Evolutionary conservation across 495 filamentous ascomycete genomes (phyloP).

Genomic region (Aspergillus avenaceus): DNA sequence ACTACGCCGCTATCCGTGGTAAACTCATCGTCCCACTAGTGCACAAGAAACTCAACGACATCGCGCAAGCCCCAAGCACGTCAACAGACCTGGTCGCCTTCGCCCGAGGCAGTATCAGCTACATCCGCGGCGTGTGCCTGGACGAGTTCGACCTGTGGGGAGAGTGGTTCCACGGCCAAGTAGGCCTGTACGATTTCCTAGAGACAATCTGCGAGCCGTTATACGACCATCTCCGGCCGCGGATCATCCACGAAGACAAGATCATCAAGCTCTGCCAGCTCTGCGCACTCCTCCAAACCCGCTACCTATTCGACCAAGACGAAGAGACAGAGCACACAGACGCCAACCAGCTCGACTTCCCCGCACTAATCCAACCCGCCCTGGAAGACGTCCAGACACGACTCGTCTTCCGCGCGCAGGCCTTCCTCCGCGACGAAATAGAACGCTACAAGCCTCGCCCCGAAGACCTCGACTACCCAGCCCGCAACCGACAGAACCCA

Average conservation of each 20-base stretch:
- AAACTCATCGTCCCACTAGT: constrained; percentile 57
- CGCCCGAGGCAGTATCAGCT: constrained; percentile 65
- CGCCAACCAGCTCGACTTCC: constrained; percentile 60
- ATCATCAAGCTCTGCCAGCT: constrained; percentile 76
- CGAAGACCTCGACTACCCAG: constrained; percentile 65
- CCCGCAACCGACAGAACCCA: constrained; percentile 42
- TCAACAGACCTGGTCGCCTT: constrained; percentile 66
- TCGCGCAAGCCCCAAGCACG: constrained; percentile 60
- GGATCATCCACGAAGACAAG: constrained; percentile 67
- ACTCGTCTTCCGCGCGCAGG: constrained; percentile 67
- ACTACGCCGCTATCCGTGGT: constrained; percentile 55
- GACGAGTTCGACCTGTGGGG: constrained; percentile 73
- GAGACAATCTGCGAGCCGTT: constrained; percentile 71
- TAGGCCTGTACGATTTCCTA: constrained; percentile 65
- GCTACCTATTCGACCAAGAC: constrained; percentile 70
- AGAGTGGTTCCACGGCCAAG: constrained; percentile 70
- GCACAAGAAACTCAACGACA: constrained; percentile 60
- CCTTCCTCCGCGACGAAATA: constrained; percentile 64
- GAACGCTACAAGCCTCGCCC: constrained; percentile 65
- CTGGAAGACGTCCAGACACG: constrained; percentile 72
- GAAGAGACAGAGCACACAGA: constrained; percentile 60
- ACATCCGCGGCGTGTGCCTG: constrained; percentile 64
- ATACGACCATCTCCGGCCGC: constrained; percentile 67
- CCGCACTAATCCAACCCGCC: constrained; percentile 59
- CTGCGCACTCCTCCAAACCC: constrained; percentile 76